Base-by-base conservation (phyloP, 2,329 filamentous ascomycete species). In the Colletotrichum ledebouriae region DNA sequence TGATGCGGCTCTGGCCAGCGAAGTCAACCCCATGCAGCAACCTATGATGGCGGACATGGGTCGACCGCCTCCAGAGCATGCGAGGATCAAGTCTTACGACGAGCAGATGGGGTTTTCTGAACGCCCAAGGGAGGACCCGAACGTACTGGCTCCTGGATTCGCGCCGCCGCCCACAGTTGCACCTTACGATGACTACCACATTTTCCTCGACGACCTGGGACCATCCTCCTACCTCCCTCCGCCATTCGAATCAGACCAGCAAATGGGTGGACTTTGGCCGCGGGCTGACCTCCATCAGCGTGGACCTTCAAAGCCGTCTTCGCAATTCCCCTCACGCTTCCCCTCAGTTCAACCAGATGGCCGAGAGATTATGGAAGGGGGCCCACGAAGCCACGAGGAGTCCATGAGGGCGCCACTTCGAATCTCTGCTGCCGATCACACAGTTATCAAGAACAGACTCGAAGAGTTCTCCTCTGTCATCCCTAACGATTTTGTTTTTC, bases 401-500 rank as follows among this genome's bases (percentile, higher is more conserved):
- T 73, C 76, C 2, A 76, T 74, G 67, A 81, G 79, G 62, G 73
- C 76, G 7, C 79, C 78, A 3, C 80, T 83, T 77, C 80, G 79
- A 65, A 86, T 89, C 42, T 88, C 85, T 17, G 82, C 82, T 10
- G 81, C 80, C 64, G 87, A 89, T 71, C 85, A 89, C 73, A 82
- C 80, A 4, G 78, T 83, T 11, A 88, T 90, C 62, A 86, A 86
- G 73, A 86, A 82, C 63, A 83, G 86, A n/a, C 77, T 91, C 0
- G 84, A 87, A 20, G 87, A 90, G 69, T 91, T 90, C 70, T 86
- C 87, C 0, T 81, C 84, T 1, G 85, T 90, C 4, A 76, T 91
- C 22, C 87, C 89, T 0, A 81, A 79, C 59, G 87, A 89, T 72
- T 93, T 93, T 71, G 84, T 88, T 3, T 86, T 93, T 57, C 90